Base-by-base conservation (phyloP, 75 land plant genomes). In the Cryptomeria japonica region DNA sequence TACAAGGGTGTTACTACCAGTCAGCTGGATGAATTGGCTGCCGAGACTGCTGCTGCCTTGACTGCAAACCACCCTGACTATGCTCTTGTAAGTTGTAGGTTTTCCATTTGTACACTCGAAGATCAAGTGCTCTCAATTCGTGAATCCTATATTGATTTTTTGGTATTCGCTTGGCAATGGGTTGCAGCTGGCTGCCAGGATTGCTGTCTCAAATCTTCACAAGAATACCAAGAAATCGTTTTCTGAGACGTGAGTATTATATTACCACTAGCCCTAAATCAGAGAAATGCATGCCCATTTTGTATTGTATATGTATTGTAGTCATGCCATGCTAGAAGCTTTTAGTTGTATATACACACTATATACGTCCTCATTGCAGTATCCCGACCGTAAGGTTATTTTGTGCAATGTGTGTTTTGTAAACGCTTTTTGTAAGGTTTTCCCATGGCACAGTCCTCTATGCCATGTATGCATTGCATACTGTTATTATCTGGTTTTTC, bases 1-100 rank as follows among this genome's bases (percentile, higher is more conserved):
- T 96, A 97, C 88, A 96, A 93, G 90, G 98, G 98, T 38, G 98
- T 97, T 42, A 97, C 98, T 79, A 96, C 98, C 44, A 96, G 94
- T 85, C 97, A 96, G 89, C 94, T 97, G 11, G 93, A 92, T 76
- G 93, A 92, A 46, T 78, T 92, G 77, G 93, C 93, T 31, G 92
- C 93, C 13, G 93, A 92, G 88, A 92, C 93, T 14, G 92, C 93
- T 4, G 93, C 92, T 61, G 89, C 93, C 51, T 87, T 92, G 88
- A 92, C 93, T 6, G 87, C 92, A 3, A 92, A 88, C 58, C 93
- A 92, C 84, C 93, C 93, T 3, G 93, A 92, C 85, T 92, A 92
- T 87, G 93, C 93, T 9, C 70, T 91, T 78, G 93, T 92, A 70
- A 90, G 90, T 73, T 53, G 15, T 44, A 0, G 14, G 32, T 87